These are phyloP conservation scores for Salvia miltiorrhiza DNA, from an alignment of 257 asterid genomes.

Conservation along the genomic window DNA sequence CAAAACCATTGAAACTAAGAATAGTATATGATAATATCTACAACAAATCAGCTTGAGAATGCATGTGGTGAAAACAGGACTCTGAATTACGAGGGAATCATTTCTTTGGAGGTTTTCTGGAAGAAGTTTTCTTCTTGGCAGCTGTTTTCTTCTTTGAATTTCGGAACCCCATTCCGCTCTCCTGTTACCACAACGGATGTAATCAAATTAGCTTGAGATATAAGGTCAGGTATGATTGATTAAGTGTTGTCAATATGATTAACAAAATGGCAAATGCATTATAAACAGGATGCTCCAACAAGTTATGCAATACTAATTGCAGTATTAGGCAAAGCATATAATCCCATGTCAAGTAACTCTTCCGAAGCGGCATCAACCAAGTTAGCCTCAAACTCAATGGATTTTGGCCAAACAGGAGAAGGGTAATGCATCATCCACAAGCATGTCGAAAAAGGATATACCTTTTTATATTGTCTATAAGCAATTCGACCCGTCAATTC, in stretches of 20 bases:
- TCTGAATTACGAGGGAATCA: slow-evolving; percentile 22
- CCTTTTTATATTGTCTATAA: slow-evolving; percentile 66
- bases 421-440: neutral
- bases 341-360: neutral
- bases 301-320: neutral
- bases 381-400: neutral
- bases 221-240: neutral
- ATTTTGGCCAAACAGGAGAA: slow-evolving; percentile 1
- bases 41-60: neutral
- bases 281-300: neutral
- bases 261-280: neutral
- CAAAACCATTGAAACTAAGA: slow-evolving; percentile 8
- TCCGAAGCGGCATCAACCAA: neutral
- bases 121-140: slow-evolving; percentile 33
- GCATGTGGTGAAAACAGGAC: neutral
- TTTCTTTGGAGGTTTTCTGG: slow-evolving; percentile 42
- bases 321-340: neutral
- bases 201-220: neutral
- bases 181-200: slow-evolving; percentile 39
- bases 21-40: too few species aligned
- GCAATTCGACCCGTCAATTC: slow-evolving; percentile 75
- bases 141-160: slow-evolving; percentile 47
- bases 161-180: slow-evolving; percentile 47
- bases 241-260: neutral
- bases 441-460: slow-evolving; percentile 23